Base-by-base conservation (phyloP, 2,329 filamentous ascomycete genomes). In the Trichophyton schoenleinii region DNA sequence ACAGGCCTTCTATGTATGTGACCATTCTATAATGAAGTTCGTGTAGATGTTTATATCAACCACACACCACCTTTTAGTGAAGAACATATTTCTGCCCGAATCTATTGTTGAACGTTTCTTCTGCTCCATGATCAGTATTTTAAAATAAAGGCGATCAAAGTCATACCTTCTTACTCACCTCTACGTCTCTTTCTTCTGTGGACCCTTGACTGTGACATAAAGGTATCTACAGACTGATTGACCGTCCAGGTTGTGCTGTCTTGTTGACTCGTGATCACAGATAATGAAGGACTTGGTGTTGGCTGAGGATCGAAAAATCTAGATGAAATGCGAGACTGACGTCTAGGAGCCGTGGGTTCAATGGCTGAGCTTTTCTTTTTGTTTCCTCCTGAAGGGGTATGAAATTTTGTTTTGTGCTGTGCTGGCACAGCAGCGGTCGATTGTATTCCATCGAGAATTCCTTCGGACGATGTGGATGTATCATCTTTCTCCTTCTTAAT, bases 261-360 rank as follows among this genome's bases (percentile, higher is more conserved):
- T 58, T 41, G 60, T 36, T 36, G 62, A 49, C 49, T 61, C 3
- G 55, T 57, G 15, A 49, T 58, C 20, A 57, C 28, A 8, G 49
- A 57, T 31, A 61, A 20, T 9, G 61, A 53, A 63, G 65, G 1
- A 64, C 65, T 66, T 22, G 73, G 70, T n/a, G 68, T 72, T 15
- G 64, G 60, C 48, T 67, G 67, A 62, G 67, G 68, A 20, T 68
- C 68, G 28, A 67, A 66, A 31, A 66, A 67, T n/a, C 67, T 66
- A 3, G 65, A 66, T 1, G 65, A 66, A 9, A 63, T 64, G 22
- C 65, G 65, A 20, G 63, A 58, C 44, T 68, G 65, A 20, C 62
- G 63, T 36, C 49, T 57, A 7, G 64, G 58, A 34, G 60, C 63
- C 18, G 28, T 20, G 13, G 61, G 20, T 34, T 57, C 46, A 18